Percentiles rank a stretch among this genome's conserved stretches.
phyloP scores from a whole-genome alignment of 768 basidiomycete genomes.

The Cyclocybe aegerita region DNA sequence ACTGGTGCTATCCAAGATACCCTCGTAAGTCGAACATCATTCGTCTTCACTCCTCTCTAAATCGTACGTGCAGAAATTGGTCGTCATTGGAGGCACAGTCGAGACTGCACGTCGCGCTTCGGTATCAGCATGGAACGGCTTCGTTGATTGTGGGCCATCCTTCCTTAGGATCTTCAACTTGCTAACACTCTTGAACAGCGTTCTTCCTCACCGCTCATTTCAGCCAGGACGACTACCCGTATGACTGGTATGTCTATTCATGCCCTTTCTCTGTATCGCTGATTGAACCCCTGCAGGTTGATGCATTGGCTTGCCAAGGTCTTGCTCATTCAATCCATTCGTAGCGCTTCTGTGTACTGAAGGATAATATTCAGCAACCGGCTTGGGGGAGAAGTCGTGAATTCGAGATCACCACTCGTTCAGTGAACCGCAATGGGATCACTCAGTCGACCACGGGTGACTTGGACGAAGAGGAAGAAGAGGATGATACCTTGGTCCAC shows the following conservation, averaged over 20 bases:
- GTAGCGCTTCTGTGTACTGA: background rate
- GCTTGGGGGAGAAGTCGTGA: slow-evolving; percentile 87
- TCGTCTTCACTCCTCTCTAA: background rate
- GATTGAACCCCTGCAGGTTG: slow-evolving; percentile 46
- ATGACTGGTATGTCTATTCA: slow-evolving; percentile 62
- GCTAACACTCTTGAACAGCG: slow-evolving; percentile 36
- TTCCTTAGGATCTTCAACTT: background rate
- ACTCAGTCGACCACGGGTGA: slow-evolving; percentile 72
- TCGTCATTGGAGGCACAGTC: slow-evolving; percentile 87
- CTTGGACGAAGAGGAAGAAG: slow-evolving; percentile 75
- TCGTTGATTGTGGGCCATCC: slow-evolving; percentile 70
- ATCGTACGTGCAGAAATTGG: slow-evolving; percentile 63
- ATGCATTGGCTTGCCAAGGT: slow-evolving; percentile 91
- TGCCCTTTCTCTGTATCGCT: slow-evolving; percentile 9
- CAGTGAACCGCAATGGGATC: slow-evolving; percentile 62
- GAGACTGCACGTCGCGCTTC: slow-evolving; percentile 83
- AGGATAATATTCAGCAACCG: slow-evolving; percentile 62
- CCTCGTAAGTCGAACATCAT: slow-evolving; percentile 44
- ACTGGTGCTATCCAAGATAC: slow-evolving; percentile 77
- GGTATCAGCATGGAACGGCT: slow-evolving; percentile 85
- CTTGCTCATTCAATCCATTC: slow-evolving; percentile 10
- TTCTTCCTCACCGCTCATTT: slow-evolving; percentile 92
- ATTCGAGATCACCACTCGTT: slow-evolving; percentile 86
- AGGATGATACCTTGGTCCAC: slow-evolving; percentile 56
- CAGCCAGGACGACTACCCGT: slow-evolving; percentile 84